Percentiles rank a stretch among this genome's conserved stretches.
phyloP scores from a whole-genome alignment of 331 rosid species.

The Rosa hybrid region DNA sequence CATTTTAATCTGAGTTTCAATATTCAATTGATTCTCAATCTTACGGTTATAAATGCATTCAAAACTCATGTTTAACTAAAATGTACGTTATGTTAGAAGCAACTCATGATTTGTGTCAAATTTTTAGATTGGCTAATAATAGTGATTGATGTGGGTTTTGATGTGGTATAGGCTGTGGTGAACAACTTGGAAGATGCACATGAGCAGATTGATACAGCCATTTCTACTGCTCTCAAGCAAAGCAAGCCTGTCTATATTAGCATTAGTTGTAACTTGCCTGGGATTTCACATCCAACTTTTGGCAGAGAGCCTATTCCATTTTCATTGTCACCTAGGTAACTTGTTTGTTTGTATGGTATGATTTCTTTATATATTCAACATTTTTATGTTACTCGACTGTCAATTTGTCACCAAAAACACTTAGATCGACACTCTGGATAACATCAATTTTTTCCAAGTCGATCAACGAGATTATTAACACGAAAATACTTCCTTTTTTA shows the following conservation, averaged over 20 bases:
- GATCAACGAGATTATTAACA: no score
- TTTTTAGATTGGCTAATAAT: background rate
- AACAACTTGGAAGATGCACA: conserved; percentile 48
- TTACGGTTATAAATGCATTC: background rate
- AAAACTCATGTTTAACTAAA: background rate
- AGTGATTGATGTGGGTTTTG: background rate
- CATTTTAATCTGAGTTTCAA: no score
- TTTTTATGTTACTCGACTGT: background rate
- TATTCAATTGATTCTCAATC: no score
- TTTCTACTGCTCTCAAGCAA: conserved; percentile 45
- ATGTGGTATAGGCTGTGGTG: conserved; percentile 39
- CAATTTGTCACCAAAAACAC: background rate
- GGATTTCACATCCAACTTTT: conserved; percentile 42
- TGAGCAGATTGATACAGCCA: conserved; percentile 43
- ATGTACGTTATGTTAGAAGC: background rate
- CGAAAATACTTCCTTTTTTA: no score
- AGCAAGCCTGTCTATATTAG: conserved; percentile 53
- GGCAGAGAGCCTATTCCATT: conserved; percentile 48
- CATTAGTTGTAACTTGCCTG: conserved; percentile 47
- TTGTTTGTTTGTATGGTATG: background rate
- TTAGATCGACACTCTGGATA: background rate
- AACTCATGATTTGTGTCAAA: background rate
- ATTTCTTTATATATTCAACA: background rate
- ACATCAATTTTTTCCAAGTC: no score
- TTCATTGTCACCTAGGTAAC: conserved; percentile 40